Base-by-base conservation (phyloP, 2,329 filamentous ascomycete genomes). In the Aspergillus udagawae region DNA sequence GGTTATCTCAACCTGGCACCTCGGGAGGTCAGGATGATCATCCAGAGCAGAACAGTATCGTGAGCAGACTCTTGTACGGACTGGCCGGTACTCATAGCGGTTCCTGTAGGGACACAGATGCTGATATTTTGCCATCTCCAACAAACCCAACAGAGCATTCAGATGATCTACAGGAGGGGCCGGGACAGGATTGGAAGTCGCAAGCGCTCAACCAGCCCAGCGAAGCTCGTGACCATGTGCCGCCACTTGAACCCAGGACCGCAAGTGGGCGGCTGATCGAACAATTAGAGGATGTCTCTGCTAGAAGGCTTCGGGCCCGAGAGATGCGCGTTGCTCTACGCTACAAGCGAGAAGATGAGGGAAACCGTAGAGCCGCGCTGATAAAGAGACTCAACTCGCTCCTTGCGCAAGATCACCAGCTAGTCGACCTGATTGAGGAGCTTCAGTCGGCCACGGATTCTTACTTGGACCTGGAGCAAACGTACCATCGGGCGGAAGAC, bases 331-430 rank as follows among this genome's bases (percentile, higher is more conserved):
- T 52, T 20, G 60, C 56, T 1, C 53, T 72, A 17, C 58, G 60
- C 50, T 59, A 64, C 23, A 65, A 68, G 52, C 58, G 68, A n/a
- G 61, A 69, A 17, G 58, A 67, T 32, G 69, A 70, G 38, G 50
- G 54, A 4, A 51, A 61, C 17, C 25, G 63, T 1, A 62, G 66
- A 49, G 59, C 55, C 1, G 56, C 50, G 14, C 55, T 70, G 20
- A 65, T 65, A 54, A 67, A 62, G 32, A 60, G 59, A 23, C 54
- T 71, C n/a, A 65, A 66, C 49, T 49, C 58, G 8, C 49, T 63
- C 12, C 60, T 60, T 38, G 58, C 63, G 12, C 56, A 59, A 47
- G 47, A 56, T 20, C 17, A 44, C 9, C 38, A 54, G 4, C 51
- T 41, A 12, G 28, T 58, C n/a, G 21, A 48, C 9, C 55, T 62